A percentile compares a stretch with the other conserved stretches of the same genome.
phyloP scores from a whole-genome alignment of 169 alveolate species.

The Besnoitia besnoiti region DNA sequence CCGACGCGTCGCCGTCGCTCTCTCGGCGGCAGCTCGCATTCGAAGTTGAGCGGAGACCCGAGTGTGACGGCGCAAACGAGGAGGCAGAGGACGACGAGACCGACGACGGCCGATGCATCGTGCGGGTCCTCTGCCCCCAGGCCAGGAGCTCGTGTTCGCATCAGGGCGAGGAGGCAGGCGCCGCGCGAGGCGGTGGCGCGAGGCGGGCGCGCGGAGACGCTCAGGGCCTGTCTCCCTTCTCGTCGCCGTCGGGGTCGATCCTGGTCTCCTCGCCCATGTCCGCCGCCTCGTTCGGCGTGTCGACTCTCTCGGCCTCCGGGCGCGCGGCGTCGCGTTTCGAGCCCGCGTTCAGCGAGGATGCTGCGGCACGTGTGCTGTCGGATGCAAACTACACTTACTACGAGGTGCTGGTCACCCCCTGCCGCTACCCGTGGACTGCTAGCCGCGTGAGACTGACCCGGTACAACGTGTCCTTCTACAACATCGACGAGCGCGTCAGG shows the following conservation, averaged over 20 bases:
- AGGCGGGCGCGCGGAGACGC: neutral
- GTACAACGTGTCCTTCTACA: conserved; percentile 23
- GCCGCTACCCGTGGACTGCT: conserved; percentile 3
- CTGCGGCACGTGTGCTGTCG: neutral
- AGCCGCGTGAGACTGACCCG: conserved; percentile 4
- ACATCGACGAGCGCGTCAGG: conserved; percentile 15
- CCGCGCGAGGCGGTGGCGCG: neutral
- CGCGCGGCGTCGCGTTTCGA: neutral
- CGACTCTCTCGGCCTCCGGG: no score
- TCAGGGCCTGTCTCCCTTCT: neutral
- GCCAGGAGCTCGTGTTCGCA: neutral
- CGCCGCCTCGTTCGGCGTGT: neutral
- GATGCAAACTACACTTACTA: neutral
- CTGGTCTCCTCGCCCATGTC: neutral
- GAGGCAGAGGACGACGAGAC: neutral
- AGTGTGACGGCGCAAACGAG: neutral
- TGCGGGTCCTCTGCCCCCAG: neutral
- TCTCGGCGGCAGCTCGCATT: neutral
- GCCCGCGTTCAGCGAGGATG: neutral
- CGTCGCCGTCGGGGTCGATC: neutral
- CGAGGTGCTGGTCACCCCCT: conserved; percentile 15
- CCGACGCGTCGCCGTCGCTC: neutral
- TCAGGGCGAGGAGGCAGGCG: neutral
- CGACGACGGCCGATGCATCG: neutral
- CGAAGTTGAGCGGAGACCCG: neutral